These are phyloP conservation scores for Magnaporthiopsis incrustans DNA, from an alignment of 2,329 filamentous ascomycete species.

Conservation along the genomic window DNA sequence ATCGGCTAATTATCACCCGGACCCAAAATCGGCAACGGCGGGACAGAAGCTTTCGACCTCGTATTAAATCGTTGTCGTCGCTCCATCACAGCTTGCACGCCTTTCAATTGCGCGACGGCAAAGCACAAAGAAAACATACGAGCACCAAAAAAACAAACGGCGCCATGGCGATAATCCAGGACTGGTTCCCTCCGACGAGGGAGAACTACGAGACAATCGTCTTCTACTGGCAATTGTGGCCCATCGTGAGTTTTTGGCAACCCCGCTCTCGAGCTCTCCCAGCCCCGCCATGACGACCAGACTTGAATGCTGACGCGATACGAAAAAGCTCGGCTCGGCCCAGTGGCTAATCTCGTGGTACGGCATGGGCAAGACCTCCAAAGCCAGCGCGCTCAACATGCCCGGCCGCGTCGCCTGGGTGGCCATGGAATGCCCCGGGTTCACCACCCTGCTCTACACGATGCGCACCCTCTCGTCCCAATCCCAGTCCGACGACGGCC, in stretches of 20 bases:
- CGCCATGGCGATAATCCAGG: constrained; percentile 39
- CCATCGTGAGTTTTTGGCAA: constrained; percentile 44
- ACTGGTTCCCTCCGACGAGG: constrained; percentile 49
- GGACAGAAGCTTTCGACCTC: too few relatives aligned
- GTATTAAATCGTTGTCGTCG: too few relatives aligned
- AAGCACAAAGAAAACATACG: too few relatives aligned
- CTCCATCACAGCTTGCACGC: too few relatives aligned
- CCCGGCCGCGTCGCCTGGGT: constrained; percentile 83
- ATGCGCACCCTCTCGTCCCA: constrained; percentile 59
- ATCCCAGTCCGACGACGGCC: constrained; percentile 41
- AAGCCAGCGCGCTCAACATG: constrained; percentile 68
- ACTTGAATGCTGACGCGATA: too few relatives aligned
- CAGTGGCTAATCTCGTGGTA: constrained; percentile 80
- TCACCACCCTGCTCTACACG: constrained; percentile 70
- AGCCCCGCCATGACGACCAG: neutral
- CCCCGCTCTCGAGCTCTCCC: too few relatives aligned
- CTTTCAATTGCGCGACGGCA: neutral
- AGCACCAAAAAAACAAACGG: neutral
- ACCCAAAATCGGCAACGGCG: too few relatives aligned
- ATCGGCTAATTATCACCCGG: too few relatives aligned
- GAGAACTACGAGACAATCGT: constrained; percentile 49
- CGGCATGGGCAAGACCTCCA: constrained; percentile 87
- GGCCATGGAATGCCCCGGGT: constrained; percentile 77
- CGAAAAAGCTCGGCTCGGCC: constrained; percentile 49
- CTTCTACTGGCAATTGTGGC: constrained; percentile 46